A percentile compares a stretch with the other conserved stretches of the same genome.
phyloP scores from a whole-genome alignment of 1,284 basidiomycete genomes.

The Exobasidium rhododendri region DNA sequence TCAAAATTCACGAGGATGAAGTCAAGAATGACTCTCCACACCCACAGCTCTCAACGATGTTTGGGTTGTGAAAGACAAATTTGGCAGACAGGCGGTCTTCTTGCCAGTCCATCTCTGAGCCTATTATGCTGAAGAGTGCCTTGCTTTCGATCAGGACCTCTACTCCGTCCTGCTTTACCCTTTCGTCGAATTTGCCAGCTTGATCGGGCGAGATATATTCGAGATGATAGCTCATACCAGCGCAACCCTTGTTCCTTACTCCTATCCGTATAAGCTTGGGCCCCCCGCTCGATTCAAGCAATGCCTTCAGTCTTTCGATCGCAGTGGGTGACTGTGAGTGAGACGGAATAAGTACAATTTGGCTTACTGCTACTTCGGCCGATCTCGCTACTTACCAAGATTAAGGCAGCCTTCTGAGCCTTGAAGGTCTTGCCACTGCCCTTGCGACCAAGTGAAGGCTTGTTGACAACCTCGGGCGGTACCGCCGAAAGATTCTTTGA shows the following conservation, averaged over 20 bases:
- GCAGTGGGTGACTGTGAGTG: slow-evolving; percentile 72
- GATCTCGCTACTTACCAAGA: slow-evolving; percentile 11
- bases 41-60: slow-evolving; percentile 79
- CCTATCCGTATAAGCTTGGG: slow-evolving; percentile 92
- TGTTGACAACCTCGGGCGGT: slow-evolving; percentile 27
- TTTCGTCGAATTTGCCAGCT: slow-evolving; percentile 89
- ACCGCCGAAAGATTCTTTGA: slow-evolving; percentile 11
- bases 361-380: slow-evolving; percentile 7
- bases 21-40: no score
- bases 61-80: slow-evolving; percentile 78
- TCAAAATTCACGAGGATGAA: no score
- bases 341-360: slow-evolving; percentile 6
- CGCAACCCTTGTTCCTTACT: slow-evolving; percentile 97
- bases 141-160: slow-evolving; percentile 93
- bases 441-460: slow-evolving; percentile 27
- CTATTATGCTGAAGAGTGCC: slow-evolving; percentile 96
- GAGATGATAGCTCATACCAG: slow-evolving; percentile 92
- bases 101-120: slow-evolving; percentile 97
- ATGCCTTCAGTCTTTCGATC: slow-evolving; percentile 59
- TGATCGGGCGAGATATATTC: slow-evolving; percentile 71
- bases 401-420: slow-evolving; percentile 33
- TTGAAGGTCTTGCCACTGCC: slow-evolving; percentile 24
- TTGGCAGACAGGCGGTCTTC: slow-evolving; percentile 67
- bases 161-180: slow-evolving; percentile 72
- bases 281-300: slow-evolving; percentile 70